Evolutionary conservation across 148 eudicot genomes (phyloP).

Genomic region (Rhododendron henanense): DNA sequence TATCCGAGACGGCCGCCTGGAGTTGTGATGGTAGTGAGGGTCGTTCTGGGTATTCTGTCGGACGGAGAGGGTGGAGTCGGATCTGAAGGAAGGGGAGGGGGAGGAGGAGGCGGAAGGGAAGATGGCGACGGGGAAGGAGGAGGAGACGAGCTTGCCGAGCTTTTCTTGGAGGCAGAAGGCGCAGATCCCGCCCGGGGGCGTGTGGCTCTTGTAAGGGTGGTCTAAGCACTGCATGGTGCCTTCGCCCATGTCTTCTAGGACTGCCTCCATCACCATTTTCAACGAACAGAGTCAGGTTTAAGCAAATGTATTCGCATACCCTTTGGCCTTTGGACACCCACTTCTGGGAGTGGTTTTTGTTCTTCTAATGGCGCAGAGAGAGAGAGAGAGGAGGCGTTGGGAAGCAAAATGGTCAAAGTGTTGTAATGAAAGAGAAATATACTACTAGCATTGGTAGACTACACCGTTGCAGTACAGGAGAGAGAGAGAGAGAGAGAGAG

Average conservation of each 20-base stretch:
- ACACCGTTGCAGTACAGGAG: neutral
- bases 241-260: neutral
- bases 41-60: neutral
- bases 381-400: neutral
- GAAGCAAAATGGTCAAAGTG: neutral
- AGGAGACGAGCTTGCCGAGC: slow-evolving; percentile 73
- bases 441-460: neutral
- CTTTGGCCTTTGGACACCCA: neutral
- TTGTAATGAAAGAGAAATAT: neutral
- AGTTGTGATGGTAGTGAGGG: neutral
- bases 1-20: slow-evolving; percentile 30
- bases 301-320: neutral
- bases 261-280: neutral
- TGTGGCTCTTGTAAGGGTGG: neutral
- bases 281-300: neutral
- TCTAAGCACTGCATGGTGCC: neutral
- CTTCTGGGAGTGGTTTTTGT: neutral
- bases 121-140: slow-evolving; percentile 53
- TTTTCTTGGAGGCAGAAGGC: slow-evolving; percentile 94
- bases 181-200: neutral
- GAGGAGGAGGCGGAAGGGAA: slow-evolving; percentile 56
- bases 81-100: slow-evolving; percentile 46
- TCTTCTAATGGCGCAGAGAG: neutral
- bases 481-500: neutral
- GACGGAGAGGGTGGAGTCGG: slow-evolving; percentile 18